These are phyloP conservation scores for Hypoxylon cercidicola DNA, from an alignment of 495 filamentous ascomycete genomes.

Conservation along the genomic window DNA sequence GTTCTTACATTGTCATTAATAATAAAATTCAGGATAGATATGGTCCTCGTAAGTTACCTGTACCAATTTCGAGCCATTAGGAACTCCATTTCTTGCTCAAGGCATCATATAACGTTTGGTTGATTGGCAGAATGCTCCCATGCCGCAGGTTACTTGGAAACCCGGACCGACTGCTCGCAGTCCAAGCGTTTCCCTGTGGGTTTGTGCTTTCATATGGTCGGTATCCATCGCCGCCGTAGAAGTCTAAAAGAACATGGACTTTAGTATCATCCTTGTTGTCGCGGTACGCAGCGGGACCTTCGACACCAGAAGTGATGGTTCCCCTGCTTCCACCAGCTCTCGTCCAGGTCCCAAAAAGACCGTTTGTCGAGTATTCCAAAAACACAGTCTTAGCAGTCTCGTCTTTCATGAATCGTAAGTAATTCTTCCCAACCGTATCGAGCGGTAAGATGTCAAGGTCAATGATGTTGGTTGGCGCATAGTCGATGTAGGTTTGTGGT, in stretches of 20 bases:
- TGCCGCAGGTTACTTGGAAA: conserved; percentile 62
- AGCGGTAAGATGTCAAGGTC: conserved; percentile 55
- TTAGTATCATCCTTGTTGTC: conserved; percentile 57
- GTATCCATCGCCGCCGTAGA: conserved; percentile 63
- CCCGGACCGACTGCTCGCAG: conserved; percentile 47
- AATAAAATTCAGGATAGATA: no score
- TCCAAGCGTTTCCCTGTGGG: conserved; percentile 56
- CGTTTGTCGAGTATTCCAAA: conserved; percentile 55
- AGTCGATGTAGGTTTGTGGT: conserved; percentile 57
- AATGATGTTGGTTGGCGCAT: conserved; percentile 57
- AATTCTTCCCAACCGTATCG: conserved; percentile 45
- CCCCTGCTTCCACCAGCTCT: conserved; percentile 54
- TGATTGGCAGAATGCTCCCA: conserved; percentile 60
- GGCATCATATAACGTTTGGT: conserved; percentile 51
- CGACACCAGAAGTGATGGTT: conserved; percentile 57
- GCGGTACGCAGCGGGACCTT: conserved; percentile 60
- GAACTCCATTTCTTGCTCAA: conserved; percentile 54
- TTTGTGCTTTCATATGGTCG: conserved; percentile 57
- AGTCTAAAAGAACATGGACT: conserved; percentile 60
- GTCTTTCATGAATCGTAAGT: conserved; percentile 64
- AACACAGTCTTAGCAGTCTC: conserved; percentile 63
- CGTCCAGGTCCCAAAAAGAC: conserved; percentile 64
- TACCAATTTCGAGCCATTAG: conserved; percentile 6
- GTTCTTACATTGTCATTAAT: no score
- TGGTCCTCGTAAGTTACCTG: no score